Percentiles rank a stretch among this genome's conserved stretches.
phyloP scores from a whole-genome alignment of 768 basidiomycete genomes.

The Gautieria morchelliformis region DNA sequence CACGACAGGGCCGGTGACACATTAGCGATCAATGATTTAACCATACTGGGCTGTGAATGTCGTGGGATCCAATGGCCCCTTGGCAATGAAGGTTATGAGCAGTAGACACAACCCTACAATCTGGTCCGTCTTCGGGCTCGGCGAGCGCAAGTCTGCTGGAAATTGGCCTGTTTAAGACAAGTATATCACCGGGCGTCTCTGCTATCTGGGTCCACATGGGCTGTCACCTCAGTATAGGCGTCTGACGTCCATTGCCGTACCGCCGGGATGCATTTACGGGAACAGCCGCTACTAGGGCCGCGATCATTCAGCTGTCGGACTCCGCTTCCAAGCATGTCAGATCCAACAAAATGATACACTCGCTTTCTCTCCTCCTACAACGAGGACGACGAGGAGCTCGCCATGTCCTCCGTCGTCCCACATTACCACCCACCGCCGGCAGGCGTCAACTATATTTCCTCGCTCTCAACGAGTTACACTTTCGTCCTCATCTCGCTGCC shows the following conservation, averaged over 20 bases:
- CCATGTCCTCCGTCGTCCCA: neutral
- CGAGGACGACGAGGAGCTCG: neutral
- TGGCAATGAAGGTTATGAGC: no score
- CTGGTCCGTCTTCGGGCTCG: no score
- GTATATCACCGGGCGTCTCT: no score
- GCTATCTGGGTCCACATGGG: no score
- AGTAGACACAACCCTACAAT: no score
- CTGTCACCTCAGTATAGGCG: no score
- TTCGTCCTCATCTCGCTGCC: slow-evolving; percentile 22
- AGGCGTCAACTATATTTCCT: slow-evolving; percentile 19
- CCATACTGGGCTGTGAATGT: no score
- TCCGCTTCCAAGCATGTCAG: neutral
- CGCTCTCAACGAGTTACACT: slow-evolving; percentile 16
- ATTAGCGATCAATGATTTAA: no score
- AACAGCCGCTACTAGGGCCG: neutral
- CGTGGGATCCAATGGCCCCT: no score
- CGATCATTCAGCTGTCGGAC: neutral
- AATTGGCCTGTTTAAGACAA: no score
- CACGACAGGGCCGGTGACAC: no score
- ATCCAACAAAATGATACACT: slow-evolving; percentile 1
- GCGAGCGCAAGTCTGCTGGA: no score
- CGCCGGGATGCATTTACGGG: neutral
- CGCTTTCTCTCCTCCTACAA: neutral
- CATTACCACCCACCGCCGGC: slow-evolving; percentile 15
- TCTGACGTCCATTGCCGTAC: neutral